Evolutionary conservation across 2,329 filamentous ascomycete genomes (phyloP).

Genomic region (Phialophora macrospora): DNA sequence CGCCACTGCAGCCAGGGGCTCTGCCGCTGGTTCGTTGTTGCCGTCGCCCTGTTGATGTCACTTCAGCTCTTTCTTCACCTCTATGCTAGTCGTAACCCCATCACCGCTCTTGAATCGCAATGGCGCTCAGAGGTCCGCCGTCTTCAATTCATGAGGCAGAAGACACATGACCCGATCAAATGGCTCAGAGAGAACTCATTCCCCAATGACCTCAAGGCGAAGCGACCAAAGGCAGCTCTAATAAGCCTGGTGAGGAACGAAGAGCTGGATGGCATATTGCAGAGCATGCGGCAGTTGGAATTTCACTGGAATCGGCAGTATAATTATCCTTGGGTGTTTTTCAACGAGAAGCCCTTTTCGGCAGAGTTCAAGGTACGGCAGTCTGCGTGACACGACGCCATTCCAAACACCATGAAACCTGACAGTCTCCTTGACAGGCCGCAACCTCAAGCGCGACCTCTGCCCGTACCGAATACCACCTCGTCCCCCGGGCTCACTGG

Average conservation of each 20-base stretch:
- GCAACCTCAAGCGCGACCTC: conserved; percentile 43
- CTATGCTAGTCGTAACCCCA: neutral
- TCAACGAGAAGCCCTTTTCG: conserved; percentile 45
- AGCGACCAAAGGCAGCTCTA: conserved; percentile 42
- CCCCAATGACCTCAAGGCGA: conserved; percentile 9
- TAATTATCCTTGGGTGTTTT: conserved; percentile 47
- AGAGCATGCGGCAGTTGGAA: conserved; percentile 45
- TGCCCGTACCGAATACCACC: conserved; percentile 42
- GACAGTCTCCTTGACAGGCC: conserved; percentile 30
- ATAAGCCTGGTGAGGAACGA: conserved; percentile 46
- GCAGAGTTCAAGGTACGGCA: conserved; percentile 43
- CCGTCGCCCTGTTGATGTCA: conserved; percentile 8
- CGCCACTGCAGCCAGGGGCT: neutral
- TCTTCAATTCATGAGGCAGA: neutral
- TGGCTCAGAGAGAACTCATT: conserved; percentile 36
- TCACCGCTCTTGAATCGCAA: neutral
- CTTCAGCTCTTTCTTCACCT: conserved; percentile 11
- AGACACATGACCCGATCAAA: conserved; percentile 22
- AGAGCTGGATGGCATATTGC: conserved; percentile 44
- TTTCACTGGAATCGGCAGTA: conserved; percentile 44
- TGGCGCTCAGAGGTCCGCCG: neutral
- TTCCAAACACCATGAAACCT: neutral
- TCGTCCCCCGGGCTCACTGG: conserved; percentile 44
- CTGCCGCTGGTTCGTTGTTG: conserved; percentile 25
- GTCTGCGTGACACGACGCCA: neutral